A percentile compares a stretch with the other conserved stretches of the same genome.
These are phyloP conservation scores for Neopestalotiopsis sp. DNA, from an alignment of 2,329 filamentous ascomycete species.

Conservation along the genomic window DNA sequence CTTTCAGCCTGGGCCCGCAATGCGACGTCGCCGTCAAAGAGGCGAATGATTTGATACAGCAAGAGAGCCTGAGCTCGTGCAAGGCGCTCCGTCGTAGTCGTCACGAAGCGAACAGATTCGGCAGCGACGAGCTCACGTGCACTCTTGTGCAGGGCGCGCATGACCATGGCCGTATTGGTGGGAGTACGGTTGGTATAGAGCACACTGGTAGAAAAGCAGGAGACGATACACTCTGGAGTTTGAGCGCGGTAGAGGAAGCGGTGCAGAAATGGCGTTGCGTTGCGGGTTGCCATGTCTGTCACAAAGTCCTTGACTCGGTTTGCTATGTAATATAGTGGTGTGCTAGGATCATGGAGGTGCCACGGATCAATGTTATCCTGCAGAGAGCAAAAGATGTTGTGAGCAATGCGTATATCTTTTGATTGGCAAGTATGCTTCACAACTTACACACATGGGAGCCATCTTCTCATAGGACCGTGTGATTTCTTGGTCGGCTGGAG, in stretches of 20 bases:
- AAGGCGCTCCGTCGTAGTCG: slow-evolving; percentile 31
- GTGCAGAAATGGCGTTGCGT: slow-evolving; percentile 36
- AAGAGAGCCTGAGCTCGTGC: slow-evolving; percentile 30
- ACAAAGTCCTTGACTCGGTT: slow-evolving; percentile 32
- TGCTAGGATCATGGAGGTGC: slow-evolving; percentile 34
- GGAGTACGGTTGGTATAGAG: slow-evolving; percentile 36
- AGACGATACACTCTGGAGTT: slow-evolving; percentile 33
- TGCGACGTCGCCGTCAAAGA: slow-evolving; percentile 30
- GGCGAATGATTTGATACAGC: slow-evolving; percentile 30
- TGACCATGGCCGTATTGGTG: slow-evolving; percentile 32
- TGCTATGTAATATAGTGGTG: slow-evolving; percentile 30
- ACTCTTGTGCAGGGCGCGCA: slow-evolving; percentile 30
- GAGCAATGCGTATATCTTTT: background rate
- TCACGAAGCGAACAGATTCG: slow-evolving; percentile 17
- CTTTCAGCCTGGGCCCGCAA: slow-evolving; percentile 27
- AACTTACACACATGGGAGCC: slow-evolving; percentile 28
- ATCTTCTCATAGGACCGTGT: slow-evolving; percentile 25
- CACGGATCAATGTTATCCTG: slow-evolving; percentile 26
- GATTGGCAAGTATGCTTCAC: background rate
- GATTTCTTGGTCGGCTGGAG: slow-evolving; percentile 24
- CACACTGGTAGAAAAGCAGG: slow-evolving; percentile 35
- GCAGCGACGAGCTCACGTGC: slow-evolving; percentile 27
- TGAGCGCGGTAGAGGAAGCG: slow-evolving; percentile 31
- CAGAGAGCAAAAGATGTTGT: no score
- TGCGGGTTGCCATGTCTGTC: slow-evolving; percentile 31